Conservation (phyloP, 2,329 filamentous ascomycete species). For the Ambrosiella cleistominuta region DNA sequence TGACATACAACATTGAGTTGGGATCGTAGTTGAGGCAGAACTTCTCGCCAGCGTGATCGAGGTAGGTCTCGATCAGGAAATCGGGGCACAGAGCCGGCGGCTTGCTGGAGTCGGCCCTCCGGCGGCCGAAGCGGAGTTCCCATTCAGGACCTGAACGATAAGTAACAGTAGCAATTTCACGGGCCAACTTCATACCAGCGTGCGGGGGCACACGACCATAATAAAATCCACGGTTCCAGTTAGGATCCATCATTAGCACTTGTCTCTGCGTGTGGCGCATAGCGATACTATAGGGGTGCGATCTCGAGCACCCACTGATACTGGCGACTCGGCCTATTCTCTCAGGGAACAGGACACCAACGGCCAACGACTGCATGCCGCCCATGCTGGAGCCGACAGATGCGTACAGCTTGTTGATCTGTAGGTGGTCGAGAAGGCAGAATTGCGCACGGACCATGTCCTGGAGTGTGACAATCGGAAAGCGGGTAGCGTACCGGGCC, state of each 20-base stretch:
- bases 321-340: constrained; percentile 69
- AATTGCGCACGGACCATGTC: constrained; percentile 98
- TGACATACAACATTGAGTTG: constrained; percentile 89
- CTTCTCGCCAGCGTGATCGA: constrained; percentile 96
- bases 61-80: constrained; percentile 93
- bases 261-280: constrained; percentile 97
- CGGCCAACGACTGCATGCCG: constrained; percentile 89
- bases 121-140: constrained; percentile 83
- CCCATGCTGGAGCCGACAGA: constrained; percentile 96
- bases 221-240: constrained; percentile 93
- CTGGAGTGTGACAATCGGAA: constrained; percentile 86
- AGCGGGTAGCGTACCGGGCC: constrained; percentile 77
- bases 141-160: constrained; percentile 94
- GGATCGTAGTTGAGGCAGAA: constrained; percentile 94
- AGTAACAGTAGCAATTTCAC: constrained; percentile 93
- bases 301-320: constrained; percentile 84
- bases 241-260: constrained; percentile 96
- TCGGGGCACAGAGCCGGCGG: constrained; percentile 91
- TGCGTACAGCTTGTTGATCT: constrained; percentile 65
- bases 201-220: constrained; percentile 79
- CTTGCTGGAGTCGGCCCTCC: constrained; percentile 68
- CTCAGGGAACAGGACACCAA: constrained; percentile 66
- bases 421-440: constrained; percentile 61
- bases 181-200: constrained; percentile 90
- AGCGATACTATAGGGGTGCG: constrained; percentile 93